These are phyloP conservation scores for Trifolium pratense DNA, from an alignment of 306 rosid species.

Conservation along the genomic window DNA sequence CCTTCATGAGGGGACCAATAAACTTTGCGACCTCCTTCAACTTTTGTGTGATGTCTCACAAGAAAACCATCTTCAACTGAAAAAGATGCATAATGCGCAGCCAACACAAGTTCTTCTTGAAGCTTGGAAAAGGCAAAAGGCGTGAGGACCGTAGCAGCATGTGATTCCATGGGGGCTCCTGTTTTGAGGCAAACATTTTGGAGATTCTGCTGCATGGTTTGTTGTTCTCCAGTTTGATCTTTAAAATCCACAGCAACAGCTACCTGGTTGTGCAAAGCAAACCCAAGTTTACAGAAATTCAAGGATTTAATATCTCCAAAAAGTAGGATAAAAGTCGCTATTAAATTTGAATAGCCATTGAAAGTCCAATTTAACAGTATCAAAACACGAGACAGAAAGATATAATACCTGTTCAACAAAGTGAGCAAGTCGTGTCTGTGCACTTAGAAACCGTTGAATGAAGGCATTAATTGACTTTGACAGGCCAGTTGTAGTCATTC, in stretches of 20 bases:
- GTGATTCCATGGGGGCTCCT: slow-evolving; percentile 99
- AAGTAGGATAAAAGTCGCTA: slow-evolving; percentile 17
- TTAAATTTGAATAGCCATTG: slow-evolving; percentile 1
- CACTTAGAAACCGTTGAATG: slow-evolving; percentile 92
- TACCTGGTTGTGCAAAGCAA: slow-evolving; percentile 64
- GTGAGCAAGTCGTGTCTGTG: slow-evolving; percentile 91
- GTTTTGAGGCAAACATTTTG: slow-evolving; percentile 95
- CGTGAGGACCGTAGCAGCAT: slow-evolving; percentile 83
- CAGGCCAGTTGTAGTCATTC: slow-evolving; percentile 87
- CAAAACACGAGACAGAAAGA: slow-evolving; percentile 28
- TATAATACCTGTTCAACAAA: slow-evolving; percentile 82
- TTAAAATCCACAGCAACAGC: slow-evolving; percentile 94
- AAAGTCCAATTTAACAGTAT: slow-evolving; percentile 24
- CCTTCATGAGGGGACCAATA: slow-evolving; percentile 86
- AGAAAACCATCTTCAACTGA: slow-evolving; percentile 86
- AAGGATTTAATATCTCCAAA: slow-evolving; percentile 21
- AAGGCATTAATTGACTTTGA: slow-evolving; percentile 92
- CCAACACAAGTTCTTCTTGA: slow-evolving; percentile 95
- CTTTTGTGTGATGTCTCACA: slow-evolving; percentile 94
- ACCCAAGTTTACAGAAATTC: slow-evolving; percentile 31
- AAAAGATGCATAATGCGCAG: slow-evolving; percentile 94
- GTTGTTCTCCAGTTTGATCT: slow-evolving; percentile 98
- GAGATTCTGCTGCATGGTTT: slow-evolving; percentile 98
- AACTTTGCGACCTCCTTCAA: slow-evolving; percentile 85
- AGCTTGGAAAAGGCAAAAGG: slow-evolving; percentile 95